Evolutionary conservation across 441 rosid genomes (phyloP).

Genomic region (Daphne laureola): DNA sequence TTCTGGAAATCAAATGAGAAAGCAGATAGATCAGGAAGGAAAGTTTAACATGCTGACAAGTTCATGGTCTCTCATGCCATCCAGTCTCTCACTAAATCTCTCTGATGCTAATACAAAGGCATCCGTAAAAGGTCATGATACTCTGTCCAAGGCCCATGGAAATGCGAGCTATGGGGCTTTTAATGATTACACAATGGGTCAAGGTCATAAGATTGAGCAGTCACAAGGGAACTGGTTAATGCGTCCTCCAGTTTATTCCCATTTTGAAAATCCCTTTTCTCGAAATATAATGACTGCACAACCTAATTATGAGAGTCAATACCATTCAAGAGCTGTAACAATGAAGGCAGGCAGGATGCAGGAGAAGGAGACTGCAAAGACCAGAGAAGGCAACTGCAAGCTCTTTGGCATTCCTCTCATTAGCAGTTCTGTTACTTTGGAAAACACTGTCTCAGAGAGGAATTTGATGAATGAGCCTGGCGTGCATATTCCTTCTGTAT

Average conservation of each 20-base stretch:
- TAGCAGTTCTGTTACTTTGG: conserved; percentile 34
- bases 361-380: conserved; percentile 38
- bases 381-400: conserved; percentile 58
- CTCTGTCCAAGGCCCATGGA: conserved; percentile 32
- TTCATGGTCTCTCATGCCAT: conserved; percentile 54
- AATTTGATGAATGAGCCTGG: conserved; percentile 21
- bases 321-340: conserved; percentile 35
- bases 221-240: conserved; percentile 58
- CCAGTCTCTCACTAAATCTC: conserved; percentile 56
- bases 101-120: conserved; percentile 32
- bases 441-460: conserved; percentile 25
- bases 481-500: conserved; percentile 14
- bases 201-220: conserved; percentile 42
- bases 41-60: conserved; percentile 34
- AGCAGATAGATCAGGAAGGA: conserved; percentile 46
- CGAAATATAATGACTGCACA: too few relatives aligned
- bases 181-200: conserved; percentile 40
- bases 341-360: conserved; percentile 25
- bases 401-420: conserved; percentile 83
- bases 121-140: conserved; percentile 31
- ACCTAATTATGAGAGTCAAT: conserved; percentile 32
- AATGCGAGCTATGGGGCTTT: conserved; percentile 39
- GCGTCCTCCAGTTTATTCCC: conserved; percentile 45
- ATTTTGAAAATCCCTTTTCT: conserved; percentile 26
- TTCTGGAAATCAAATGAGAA: conserved; percentile 31